phyloP scores from a whole-genome alignment of 495 filamentous ascomycete species.

The Aspergillus coremiiformis region DNA sequence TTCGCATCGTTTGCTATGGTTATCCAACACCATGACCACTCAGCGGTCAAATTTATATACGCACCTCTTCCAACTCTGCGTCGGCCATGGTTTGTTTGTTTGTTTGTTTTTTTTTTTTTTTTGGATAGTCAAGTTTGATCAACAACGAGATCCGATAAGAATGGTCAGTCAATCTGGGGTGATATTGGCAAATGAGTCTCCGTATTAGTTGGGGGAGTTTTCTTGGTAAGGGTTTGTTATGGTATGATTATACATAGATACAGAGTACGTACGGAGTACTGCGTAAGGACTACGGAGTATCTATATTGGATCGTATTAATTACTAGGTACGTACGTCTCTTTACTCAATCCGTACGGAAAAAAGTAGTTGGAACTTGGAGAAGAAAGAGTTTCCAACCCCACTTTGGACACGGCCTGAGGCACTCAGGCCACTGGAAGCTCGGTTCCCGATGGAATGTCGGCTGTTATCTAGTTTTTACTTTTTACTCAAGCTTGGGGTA shows the following conservation, averaged over 20 bases:
- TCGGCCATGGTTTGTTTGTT: slow-evolving; percentile 66
- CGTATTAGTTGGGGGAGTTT: no score
- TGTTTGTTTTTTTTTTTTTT: no score
- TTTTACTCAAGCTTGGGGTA: no score
- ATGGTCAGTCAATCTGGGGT: neutral
- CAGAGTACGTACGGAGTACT: no score
- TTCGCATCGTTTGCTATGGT: neutral
- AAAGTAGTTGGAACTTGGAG: neutral
- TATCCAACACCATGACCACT: neutral
- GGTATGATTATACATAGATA: no score
- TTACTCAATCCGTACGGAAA: no score
- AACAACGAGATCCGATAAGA: neutral
- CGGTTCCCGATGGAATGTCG: neutral
- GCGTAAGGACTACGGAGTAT: no score
- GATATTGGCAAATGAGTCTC: no score
- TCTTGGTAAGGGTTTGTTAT: no score
- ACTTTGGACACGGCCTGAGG: slow-evolving; percentile 13
- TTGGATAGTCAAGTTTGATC: slow-evolving; percentile 1
- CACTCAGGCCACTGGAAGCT: slow-evolving; percentile 7
- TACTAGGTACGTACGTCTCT: no score
- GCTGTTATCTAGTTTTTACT: slow-evolving; percentile 12
- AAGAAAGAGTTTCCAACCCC: slow-evolving; percentile 10
- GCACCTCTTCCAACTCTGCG: slow-evolving; percentile 74
- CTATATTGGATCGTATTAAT: no score
- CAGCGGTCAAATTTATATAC: slow-evolving; percentile 3